Base-by-base conservation (phyloP, 768 basidiomycete species). In the Scleroderma bovista region DNA sequence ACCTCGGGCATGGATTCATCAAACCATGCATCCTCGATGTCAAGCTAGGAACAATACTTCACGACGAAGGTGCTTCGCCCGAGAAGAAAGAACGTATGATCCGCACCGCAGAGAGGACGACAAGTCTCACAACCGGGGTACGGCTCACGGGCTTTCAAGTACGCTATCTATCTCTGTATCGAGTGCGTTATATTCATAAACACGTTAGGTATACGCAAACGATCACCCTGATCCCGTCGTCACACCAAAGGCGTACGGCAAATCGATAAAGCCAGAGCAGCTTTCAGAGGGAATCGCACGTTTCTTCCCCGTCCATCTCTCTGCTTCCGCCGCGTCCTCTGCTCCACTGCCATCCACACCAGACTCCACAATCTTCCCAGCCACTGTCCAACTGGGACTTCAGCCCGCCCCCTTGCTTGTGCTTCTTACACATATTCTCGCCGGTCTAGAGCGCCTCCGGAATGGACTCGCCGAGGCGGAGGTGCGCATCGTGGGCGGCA, bases 61-160 rank as follows among this genome's bases (percentile, higher is more conserved):
- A 88, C 54, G 92, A 89, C 45, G 78, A 84, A 19, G 61, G 63
- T 11, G 76, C 86, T 5, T 65, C 76, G 0, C 74, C 78, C 2
- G 89, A 88, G 50, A 99, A 99, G 70, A 75, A 78, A 51, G 76
- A 69, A 36, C 80, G 88, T 22, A 93, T 94, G 93, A 71, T 77
- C 49, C 75, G 79, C 58, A 73, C 76, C 1, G 92, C 92, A 1
- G 72, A 69, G 24, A 68, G 75, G 10, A 84, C 89, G 0, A 97
- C 95, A 1, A 86, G 81, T 10, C 62, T 75, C 2, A 78, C 83
- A 64, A 86, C 84, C 1, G 96, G 95, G 0, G 53, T 97, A 3
- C 70, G 90, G 34, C 66, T 97, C 44, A 96, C 93, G 2, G 96
- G 90, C 7, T 97, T 92, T 67, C 89, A 93, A 75, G 95, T 93